Conservation (phyloP, 495 filamentous ascomycete genomes). For the Penicillium canariense region DNA sequence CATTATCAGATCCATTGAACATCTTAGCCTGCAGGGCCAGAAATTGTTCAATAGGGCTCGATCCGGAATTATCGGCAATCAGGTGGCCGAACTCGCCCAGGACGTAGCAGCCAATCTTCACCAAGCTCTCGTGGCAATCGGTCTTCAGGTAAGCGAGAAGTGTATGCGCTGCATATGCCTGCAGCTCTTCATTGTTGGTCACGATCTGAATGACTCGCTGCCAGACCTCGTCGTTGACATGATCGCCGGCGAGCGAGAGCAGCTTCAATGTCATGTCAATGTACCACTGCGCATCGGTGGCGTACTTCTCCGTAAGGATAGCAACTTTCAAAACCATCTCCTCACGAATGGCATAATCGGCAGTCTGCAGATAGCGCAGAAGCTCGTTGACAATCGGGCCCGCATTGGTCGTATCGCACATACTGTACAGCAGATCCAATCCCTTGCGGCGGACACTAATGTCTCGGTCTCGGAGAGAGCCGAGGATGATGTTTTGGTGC, state of each 20-base stretch:
- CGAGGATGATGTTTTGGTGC: conserved; percentile 93
- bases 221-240: conserved; percentile 99
- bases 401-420: conserved; percentile 94
- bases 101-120: conserved; percentile 96
- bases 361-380: conserved; percentile 89
- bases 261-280: conserved; percentile 95
- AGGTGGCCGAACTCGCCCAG: conserved; percentile 97
- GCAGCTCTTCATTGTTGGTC: conserved; percentile 97
- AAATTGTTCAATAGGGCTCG: conserved; percentile 97
- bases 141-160: conserved; percentile 86
- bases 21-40: conserved; percentile 90
- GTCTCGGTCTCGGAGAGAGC: conserved; percentile 90
- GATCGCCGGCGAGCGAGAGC: conserved; percentile 94
- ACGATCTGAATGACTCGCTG: conserved; percentile 99
- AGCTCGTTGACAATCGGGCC: conserved; percentile 91
- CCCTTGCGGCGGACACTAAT: conserved; percentile 97
- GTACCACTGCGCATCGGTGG: conserved; percentile 98
- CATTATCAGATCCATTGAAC: conserved; percentile 80
- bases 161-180: conserved; percentile 93
- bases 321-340: conserved; percentile 99
- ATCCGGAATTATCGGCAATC: conserved; percentile 89
- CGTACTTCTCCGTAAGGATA: conserved; percentile 97
- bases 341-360: conserved; percentile 95
- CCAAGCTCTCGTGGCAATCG: conserved; percentile 93
- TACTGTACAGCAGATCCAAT: conserved; percentile 96